Percentiles rank a stretch among this genome's conserved stretches.
phyloP scores from a whole-genome alignment of 768 basidiomycete genomes.

The Podaxis sp. region DNA sequence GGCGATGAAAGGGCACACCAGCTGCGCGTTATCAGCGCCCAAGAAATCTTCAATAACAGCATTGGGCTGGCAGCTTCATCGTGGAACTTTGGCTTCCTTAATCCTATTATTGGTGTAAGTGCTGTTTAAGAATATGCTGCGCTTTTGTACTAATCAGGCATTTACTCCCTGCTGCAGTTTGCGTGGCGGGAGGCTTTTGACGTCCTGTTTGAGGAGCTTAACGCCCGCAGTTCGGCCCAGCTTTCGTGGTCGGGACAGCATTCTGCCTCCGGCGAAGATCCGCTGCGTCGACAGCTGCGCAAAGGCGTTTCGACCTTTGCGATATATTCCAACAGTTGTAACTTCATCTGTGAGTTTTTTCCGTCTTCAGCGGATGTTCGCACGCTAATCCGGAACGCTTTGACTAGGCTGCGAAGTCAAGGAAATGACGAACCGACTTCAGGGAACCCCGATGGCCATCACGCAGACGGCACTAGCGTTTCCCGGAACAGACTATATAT shows the following conservation, averaged over 20 bases:
- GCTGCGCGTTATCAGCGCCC: constrained; percentile 4
- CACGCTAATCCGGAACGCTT: neutral
- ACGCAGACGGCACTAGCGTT: neutral
- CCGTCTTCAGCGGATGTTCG: neutral
- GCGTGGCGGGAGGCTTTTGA: constrained; percentile 15
- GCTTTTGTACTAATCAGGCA: neutral
- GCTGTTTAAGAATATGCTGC: neutral
- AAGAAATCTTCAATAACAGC: constrained; percentile 9
- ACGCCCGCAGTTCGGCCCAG: neutral
- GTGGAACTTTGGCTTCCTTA: constrained; percentile 12
- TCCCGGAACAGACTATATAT: neutral
- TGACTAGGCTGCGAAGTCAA: constrained; percentile 1
- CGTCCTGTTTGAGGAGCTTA: constrained; percentile 7
- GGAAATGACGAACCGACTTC: neutral
- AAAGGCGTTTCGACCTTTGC: constrained; percentile 10
- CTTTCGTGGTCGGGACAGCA: neutral
- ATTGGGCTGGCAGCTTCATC: neutral
- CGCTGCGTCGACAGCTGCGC: constrained; percentile 1
- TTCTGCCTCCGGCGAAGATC: neutral
- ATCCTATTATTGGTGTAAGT: constrained; percentile 11
- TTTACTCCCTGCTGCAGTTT: neutral
- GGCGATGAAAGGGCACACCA: constrained; percentile 9
- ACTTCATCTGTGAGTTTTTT: constrained; percentile 1
- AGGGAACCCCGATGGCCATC: neutral
- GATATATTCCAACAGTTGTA: constrained; percentile 1